These are phyloP conservation scores for Aureobasidium sp. DNA, from an alignment of 2,329 filamentous ascomycete species.

Conservation along the genomic window DNA sequence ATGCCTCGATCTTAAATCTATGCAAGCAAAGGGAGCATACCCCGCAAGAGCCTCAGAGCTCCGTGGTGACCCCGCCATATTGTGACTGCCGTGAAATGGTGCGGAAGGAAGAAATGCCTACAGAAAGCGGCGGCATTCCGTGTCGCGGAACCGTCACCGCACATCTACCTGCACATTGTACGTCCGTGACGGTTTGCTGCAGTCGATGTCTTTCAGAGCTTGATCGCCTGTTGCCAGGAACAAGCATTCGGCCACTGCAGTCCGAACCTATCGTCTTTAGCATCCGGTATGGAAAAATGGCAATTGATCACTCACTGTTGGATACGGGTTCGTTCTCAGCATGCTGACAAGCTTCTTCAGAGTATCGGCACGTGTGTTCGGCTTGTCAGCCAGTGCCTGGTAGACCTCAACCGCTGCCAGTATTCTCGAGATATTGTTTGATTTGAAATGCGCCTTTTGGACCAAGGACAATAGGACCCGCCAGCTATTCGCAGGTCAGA, in stretches of 20 bases:
- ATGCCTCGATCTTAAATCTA: neutral
- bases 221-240: slow-evolving; percentile 33
- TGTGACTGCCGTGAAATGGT: neutral
- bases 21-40: neutral
- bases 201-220: slow-evolving; percentile 21
- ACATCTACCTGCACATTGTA: neutral
- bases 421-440: slow-evolving; percentile 72
- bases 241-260: slow-evolving; percentile 35
- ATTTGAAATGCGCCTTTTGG: slow-evolving; percentile 77
- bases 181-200: slow-evolving; percentile 19
- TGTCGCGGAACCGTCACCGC: slow-evolving; percentile 1
- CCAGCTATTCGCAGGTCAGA: slow-evolving; percentile 33
- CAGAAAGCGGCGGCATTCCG: neutral
- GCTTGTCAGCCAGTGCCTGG: slow-evolving; percentile 55
- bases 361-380: slow-evolving; percentile 48
- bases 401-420: slow-evolving; percentile 77
- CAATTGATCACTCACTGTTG: slow-evolving; percentile 47
- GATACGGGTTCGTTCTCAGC: slow-evolving; percentile 70
- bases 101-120: neutral
- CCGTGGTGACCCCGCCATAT: neutral
- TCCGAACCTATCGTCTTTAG: slow-evolving; percentile 43
- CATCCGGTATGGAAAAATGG: neutral
- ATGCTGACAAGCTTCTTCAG: slow-evolving; percentile 64
- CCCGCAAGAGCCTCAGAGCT: neutral
- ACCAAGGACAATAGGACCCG: slow-evolving; percentile 60